Conservation (phyloP, 1,139 yeast species). For the Pichia sp. region DNA sequence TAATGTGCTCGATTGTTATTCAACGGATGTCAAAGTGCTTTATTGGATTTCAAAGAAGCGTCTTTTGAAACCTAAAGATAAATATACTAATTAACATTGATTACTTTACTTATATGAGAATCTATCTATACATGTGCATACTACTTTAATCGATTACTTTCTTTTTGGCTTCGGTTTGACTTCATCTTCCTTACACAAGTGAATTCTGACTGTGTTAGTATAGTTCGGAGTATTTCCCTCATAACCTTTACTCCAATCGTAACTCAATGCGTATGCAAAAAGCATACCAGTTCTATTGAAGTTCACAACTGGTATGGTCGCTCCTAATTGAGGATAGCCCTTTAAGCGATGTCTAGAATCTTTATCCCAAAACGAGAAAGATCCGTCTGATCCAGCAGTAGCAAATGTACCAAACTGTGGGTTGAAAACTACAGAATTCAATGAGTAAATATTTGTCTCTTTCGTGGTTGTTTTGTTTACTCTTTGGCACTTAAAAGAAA, state of each 20-base stretch:
- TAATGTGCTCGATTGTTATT: neutral
- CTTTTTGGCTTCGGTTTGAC: constrained; percentile 62
- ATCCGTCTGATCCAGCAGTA: constrained; percentile 94
- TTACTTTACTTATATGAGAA: neutral
- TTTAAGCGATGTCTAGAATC: constrained; percentile 85
- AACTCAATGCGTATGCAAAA: constrained; percentile 87
- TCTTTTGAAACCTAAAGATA: neutral
- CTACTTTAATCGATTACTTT: constrained; percentile 17
- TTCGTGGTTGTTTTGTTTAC: constrained; percentile 45
- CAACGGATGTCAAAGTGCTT: neutral
- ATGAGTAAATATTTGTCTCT: constrained; percentile 64
- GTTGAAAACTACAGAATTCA: constrained; percentile 80
- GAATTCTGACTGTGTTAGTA: constrained; percentile 75
- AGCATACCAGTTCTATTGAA: constrained; percentile 82
- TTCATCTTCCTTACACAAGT: constrained; percentile 82
- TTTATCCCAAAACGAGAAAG: constrained; percentile 95
- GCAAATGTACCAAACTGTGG: constrained; percentile 88
- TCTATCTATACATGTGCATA: neutral
- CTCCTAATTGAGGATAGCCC: constrained; percentile 70
- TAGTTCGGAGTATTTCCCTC: constrained; percentile 71
- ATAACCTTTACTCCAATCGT: constrained; percentile 94
- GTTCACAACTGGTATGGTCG: constrained; percentile 70
- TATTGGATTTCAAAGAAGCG: neutral
- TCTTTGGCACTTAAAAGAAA: constrained; percentile 94
- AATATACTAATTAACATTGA: neutral